A percentile compares a stretch with the other conserved stretches of the same genome.
phyloP scores from a whole-genome alignment of 257 asterid genomes.

The Lithospermum erythrorhizon region DNA sequence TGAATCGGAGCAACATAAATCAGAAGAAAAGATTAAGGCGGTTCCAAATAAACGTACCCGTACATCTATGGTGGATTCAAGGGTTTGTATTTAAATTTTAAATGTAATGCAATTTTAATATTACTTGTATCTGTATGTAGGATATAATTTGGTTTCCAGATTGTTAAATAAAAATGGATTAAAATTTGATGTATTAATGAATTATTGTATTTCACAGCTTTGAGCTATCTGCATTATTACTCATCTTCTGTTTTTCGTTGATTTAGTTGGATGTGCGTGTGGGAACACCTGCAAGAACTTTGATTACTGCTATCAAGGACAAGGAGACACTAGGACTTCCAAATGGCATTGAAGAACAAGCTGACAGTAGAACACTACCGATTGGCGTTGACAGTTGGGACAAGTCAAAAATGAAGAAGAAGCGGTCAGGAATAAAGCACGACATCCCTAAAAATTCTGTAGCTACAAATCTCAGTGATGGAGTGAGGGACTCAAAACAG shows the following conservation, averaged over 20 bases:
- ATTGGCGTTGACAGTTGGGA: slow-evolving; percentile 83
- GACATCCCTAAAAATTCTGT: slow-evolving; percentile 41
- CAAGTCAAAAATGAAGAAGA: slow-evolving; percentile 80
- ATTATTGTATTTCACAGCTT: neutral
- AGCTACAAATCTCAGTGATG: slow-evolving; percentile 46
- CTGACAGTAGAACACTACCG: slow-evolving; percentile 54
- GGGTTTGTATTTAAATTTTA: slow-evolving; percentile 33
- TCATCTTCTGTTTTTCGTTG: slow-evolving; percentile 21
- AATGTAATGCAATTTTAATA: neutral
- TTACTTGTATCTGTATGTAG: slow-evolving; percentile 2
- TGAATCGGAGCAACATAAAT: slow-evolving; percentile 63
- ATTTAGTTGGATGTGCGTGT: slow-evolving; percentile 54
- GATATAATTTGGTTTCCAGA: slow-evolving; percentile 1
- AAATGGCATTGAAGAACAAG: slow-evolving; percentile 38
- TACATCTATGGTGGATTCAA: slow-evolving; percentile 65
- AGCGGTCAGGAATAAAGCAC: slow-evolving; percentile 77
- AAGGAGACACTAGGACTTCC: slow-evolving; percentile 52
- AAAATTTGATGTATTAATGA: neutral
- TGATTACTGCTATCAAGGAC: slow-evolving; percentile 56
- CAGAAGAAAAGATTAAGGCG: slow-evolving; percentile 56
- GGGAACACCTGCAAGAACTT: slow-evolving; percentile 44
- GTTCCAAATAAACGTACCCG: slow-evolving; percentile 87
- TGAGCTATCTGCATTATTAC: slow-evolving; percentile 5
- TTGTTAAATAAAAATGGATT: neutral
- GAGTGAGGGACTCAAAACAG: slow-evolving; percentile 62